These are phyloP conservation scores for Penicillium sclerotiorum DNA, from an alignment of 2,329 filamentous ascomycete genomes.

Conservation along the genomic window DNA sequence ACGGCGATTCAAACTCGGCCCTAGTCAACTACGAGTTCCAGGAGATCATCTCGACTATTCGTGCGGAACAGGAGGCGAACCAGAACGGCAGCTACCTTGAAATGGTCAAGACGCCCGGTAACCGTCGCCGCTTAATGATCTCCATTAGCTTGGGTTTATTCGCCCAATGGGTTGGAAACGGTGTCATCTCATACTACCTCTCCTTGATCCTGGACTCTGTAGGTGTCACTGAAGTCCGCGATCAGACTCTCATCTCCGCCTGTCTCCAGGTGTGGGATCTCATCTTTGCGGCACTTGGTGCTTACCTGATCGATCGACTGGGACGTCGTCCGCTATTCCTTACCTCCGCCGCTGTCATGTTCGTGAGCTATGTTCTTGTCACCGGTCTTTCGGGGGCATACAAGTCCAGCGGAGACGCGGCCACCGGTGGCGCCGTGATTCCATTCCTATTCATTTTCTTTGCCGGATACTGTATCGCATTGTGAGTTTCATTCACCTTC, in stretches of 20 bases:
- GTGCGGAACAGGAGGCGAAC: constrained; percentile 16
- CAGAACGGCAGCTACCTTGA: constrained; percentile 18
- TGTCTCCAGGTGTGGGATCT: constrained; percentile 22
- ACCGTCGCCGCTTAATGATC: constrained; percentile 16
- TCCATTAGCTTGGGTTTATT: constrained; percentile 12
- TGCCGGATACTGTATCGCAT: constrained; percentile 28
- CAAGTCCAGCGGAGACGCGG: constrained; percentile 7
- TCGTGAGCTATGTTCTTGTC: constrained; percentile 20
- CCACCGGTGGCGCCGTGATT: constrained; percentile 30
- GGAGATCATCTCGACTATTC: constrained; percentile 22
- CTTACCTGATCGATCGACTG: constrained; percentile 14
- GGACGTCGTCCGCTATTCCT: constrained; percentile 17
- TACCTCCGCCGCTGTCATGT: constrained; percentile 17
- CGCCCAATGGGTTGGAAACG: constrained; percentile 17
- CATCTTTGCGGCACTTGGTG: constrained; percentile 13
- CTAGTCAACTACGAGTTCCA: constrained; percentile 23
- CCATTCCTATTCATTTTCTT: constrained; percentile 34
- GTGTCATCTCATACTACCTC: constrained; percentile 17
- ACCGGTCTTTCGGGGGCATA: constrained; percentile 30
- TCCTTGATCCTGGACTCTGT: constrained; percentile 13
- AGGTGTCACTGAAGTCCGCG: constrained; percentile 12
- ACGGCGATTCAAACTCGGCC: constrained; percentile 18
- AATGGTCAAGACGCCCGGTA: constrained; percentile 18
- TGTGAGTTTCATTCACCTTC: constrained; percentile 13
- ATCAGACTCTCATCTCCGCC: constrained; percentile 17